Evolutionary conservation across 2,329 filamentous ascomycete species (phyloP), one percentile per base, ranked within the genome.

Genomic region (Leptographium flavum): DNA sequence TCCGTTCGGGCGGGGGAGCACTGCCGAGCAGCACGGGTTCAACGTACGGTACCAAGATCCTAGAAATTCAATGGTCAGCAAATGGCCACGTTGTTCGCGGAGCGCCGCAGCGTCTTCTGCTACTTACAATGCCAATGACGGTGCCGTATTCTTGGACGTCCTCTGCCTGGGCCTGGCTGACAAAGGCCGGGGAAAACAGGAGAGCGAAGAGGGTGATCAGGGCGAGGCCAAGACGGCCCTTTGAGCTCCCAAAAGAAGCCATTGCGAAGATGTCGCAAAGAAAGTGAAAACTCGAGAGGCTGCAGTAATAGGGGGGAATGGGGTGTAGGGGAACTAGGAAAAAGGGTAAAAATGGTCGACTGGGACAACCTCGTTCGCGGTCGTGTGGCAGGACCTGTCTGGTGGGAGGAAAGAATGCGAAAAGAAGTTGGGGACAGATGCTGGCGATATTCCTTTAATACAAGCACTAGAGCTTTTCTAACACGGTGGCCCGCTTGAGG

Each of bases 131-230:
- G 79, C 87, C 87, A 59, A 94, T 88, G 57, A 94, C 87, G 58
- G 83, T 90, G 63, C 87, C 87, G 66, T 86, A 85, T 60, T 77
- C 81, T 48, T 88, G 81, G 55, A 76, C 72, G 57, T 87, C 80
- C 53, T 86, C 76, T 47, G 82, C 79, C 58, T 75, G 68, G 50
- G 81, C 90, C 54, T 81, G 75, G 66, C 83, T 79, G 55, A 94
- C 77, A 61, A 96, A 82, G 53, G 87, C 83, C 55, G 88, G 87
- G 53, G 83, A 79, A 58, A 98, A 85, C 54, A 96, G 78, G 53
- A 94, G 78, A 62, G 87, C 78, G 58, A 95, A 82, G 73, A 94
- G 95, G 70, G 88, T 81, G 66, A 94, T 71, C 63, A 92, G 69
- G 76, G 87, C 87, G 74, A 95, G 72, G 80, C 81, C 71, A 71